Evolutionary conservation across 2,329 filamentous ascomycete genomes (phyloP).

Genomic region (Ustilaginoidea virens): DNA sequence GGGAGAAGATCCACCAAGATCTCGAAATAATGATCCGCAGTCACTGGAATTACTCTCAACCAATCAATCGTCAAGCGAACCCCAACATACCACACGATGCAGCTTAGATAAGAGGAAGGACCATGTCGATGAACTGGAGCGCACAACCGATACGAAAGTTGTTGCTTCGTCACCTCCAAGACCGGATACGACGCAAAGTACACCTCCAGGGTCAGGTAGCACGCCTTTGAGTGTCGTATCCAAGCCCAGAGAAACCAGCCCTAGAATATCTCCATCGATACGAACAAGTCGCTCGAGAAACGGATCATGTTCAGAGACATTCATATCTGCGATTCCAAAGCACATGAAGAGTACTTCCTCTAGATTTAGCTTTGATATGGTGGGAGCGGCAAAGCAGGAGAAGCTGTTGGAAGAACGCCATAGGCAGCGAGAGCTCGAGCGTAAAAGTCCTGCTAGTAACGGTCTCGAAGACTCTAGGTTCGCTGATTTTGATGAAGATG

Average conservation of each 20-base stretch:
- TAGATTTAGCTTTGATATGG: conserved; percentile 70
- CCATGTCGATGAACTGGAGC: conserved; percentile 1
- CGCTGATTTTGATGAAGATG: conserved; percentile 47
- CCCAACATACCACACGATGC: not conserved
- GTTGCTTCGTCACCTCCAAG: not conserved
- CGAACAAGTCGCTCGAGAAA: conserved; percentile 32
- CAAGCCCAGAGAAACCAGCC: not conserved
- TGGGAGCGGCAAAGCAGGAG: conserved; percentile 51
- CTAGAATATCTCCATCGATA: conserved; percentile 8
- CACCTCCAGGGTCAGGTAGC: not conserved
- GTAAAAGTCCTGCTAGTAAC: conserved; percentile 26
- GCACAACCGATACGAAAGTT: not conserved
- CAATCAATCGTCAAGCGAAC: not conserved
- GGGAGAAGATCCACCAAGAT: not conserved
- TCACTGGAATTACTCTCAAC: not conserved
- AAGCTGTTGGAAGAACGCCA: conserved; percentile 60
- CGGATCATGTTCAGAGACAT: conserved; percentile 33
- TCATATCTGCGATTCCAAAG: conserved; percentile 36
- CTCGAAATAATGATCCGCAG: not conserved
- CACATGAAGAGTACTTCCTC: conserved; percentile 67
- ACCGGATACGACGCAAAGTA: no score
- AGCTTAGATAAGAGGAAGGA: no score
- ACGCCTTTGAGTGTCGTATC: not conserved
- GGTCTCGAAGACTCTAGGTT: conserved; percentile 34
- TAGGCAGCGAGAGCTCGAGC: conserved; percentile 49